phyloP scores from a whole-genome alignment of 2,329 filamentous ascomycete genomes.

The Venturia aucupariae region DNA sequence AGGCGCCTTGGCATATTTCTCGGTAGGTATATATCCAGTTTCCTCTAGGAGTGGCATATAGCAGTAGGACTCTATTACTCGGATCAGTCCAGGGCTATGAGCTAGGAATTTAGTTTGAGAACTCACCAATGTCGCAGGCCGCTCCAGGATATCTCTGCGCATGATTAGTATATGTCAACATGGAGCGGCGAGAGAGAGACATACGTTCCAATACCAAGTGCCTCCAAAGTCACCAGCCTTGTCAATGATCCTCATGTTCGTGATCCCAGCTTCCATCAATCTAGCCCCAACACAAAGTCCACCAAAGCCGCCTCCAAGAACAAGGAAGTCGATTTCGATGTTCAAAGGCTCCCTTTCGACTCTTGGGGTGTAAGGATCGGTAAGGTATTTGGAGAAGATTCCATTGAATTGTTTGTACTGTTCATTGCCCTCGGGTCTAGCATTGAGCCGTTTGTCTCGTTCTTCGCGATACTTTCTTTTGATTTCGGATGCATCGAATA shows the following conservation, averaged over 20 bases:
- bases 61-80: slow-evolving; percentile 39
- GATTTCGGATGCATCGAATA: slow-evolving; percentile 16
- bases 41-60: slow-evolving; percentile 52
- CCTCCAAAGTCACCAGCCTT: slow-evolving; percentile 38
- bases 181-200: not conserved
- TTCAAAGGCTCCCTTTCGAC: slow-evolving; percentile 22
- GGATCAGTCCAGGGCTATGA: not conserved
- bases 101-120: not conserved
- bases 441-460: slow-evolving; percentile 22
- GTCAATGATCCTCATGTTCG: slow-evolving; percentile 35
- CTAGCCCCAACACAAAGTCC: slow-evolving; percentile 35
- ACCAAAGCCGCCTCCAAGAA: slow-evolving; percentile 38
- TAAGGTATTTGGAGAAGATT: slow-evolving; percentile 21
- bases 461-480: slow-evolving; percentile 24
- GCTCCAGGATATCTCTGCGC: slow-evolving; percentile 40
- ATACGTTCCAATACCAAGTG: slow-evolving; percentile 13
- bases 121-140: slow-evolving; percentile 39
- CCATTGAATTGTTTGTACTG: slow-evolving; percentile 25
- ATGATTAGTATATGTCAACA: slow-evolving; percentile 16
- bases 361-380: slow-evolving; percentile 23
- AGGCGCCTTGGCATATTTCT: slow-evolving; percentile 36
- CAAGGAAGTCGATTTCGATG: slow-evolving; percentile 24
- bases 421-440: slow-evolving; percentile 21
- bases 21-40: slow-evolving; percentile 47
- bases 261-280: slow-evolving; percentile 30